Percentiles rank a stretch among this genome's conserved stretches.
phyloP scores from a whole-genome alignment of 2,329 filamentous ascomycete species.

The Alternaria gansuensis region DNA sequence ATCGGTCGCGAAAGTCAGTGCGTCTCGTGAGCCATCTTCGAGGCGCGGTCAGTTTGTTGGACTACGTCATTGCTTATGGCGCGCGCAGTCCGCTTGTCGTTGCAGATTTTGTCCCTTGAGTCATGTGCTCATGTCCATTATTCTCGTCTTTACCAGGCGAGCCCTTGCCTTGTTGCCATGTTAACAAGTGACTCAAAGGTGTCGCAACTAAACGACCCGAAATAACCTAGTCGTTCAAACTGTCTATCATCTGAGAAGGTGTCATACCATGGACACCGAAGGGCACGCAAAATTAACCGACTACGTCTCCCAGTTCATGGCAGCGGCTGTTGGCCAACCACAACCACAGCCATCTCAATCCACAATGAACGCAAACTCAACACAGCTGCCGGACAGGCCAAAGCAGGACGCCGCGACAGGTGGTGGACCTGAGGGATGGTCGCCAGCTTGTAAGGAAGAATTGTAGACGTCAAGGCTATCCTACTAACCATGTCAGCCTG shows the following conservation, averaged over 20 bases:
- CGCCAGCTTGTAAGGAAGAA: conserved; percentile 50
- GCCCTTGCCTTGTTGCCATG: conserved; percentile 34
- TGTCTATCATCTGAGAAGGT: background rate
- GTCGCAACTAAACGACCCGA: background rate
- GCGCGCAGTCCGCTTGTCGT: conserved; percentile 11
- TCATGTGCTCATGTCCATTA: conserved; percentile 34
- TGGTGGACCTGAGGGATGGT: conserved; percentile 44
- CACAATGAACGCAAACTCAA: conserved; percentile 4
- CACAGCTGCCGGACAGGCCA: conserved; percentile 10
- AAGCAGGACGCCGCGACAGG: conserved; percentile 15
- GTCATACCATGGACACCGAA: conserved; percentile 21
- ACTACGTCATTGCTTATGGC: conserved; percentile 7
- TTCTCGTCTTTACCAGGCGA: conserved; percentile 31
- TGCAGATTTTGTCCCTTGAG: conserved; percentile 26
- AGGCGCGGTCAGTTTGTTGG: conserved; percentile 9
- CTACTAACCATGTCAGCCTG: conserved; percentile 63
- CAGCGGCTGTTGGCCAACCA: conserved; percentile 10
- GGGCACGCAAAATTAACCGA: conserved; percentile 24
- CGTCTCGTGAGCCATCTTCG: background rate
- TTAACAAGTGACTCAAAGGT: conserved; percentile 32
- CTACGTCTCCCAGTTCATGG: conserved; percentile 25
- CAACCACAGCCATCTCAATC: conserved; percentile 7
- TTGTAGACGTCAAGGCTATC: no score
- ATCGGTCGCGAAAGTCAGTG: no score
- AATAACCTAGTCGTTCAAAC: background rate